Evolutionary conservation across 352 stramenopile genomes (phyloP).

Genomic region (Bremia lactucae): DNA sequence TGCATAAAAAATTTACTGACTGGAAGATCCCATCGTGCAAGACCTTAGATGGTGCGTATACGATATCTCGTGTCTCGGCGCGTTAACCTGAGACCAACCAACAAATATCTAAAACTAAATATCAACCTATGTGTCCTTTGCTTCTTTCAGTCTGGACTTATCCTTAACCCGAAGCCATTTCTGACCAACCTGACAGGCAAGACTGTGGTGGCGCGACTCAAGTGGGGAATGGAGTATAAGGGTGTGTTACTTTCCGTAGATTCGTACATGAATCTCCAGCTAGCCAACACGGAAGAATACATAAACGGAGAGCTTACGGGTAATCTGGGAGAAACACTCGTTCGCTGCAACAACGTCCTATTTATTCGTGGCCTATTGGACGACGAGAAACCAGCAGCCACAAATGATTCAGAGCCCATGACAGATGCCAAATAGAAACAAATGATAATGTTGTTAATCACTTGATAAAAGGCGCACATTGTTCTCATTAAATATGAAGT

Average conservation of each 20-base stretch:
- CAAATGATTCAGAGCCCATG: conserved; percentile 30
- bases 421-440: conserved; percentile 17
- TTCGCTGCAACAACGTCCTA: conserved; percentile 99
- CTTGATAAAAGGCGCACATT: no score
- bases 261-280: conserved; percentile 99
- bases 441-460: not conserved
- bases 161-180: conserved; percentile 94
- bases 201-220: conserved; percentile 93
- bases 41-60: no score
- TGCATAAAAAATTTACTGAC: no score
- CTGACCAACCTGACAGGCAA: conserved; percentile 92
- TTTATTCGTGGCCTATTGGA: conserved; percentile 88
- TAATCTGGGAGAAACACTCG: conserved; percentile 96
- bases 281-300: conserved; percentile 95
- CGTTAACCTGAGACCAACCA: no score
- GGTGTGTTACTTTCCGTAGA: conserved; percentile 90
- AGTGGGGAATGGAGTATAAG: conserved; percentile 99
- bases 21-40: no score
- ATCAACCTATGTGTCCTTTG: no score
- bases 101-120: no score
- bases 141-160: conserved; percentile 83
- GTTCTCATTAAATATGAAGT: no score
- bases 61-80: no score
- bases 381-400: conserved; percentile 48
- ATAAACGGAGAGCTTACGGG: conserved; percentile 95